Evolutionary conservation across 2,329 filamentous ascomycete genomes (phyloP).

Genomic region (Colletotrichum brevisporum): DNA sequence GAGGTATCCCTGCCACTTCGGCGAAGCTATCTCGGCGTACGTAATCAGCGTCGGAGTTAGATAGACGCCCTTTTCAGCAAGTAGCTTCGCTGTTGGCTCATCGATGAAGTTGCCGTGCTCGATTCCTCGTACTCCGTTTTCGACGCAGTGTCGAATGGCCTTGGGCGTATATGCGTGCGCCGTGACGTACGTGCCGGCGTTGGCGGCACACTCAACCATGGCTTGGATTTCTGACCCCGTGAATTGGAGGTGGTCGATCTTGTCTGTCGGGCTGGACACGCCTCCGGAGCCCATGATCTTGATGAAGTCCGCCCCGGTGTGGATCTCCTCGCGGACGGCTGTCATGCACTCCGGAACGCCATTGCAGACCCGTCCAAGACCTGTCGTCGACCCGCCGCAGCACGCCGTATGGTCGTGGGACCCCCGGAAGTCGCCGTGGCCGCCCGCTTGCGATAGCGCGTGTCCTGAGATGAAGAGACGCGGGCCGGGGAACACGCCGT

Average conservation of each 20-base stretch:
- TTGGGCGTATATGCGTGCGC: conserved; percentile 70
- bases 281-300: conserved; percentile 74
- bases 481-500: conserved; percentile 68
- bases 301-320: conserved; percentile 71
- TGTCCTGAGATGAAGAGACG: conserved; percentile 68
- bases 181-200: conserved; percentile 67
- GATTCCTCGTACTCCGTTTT: conserved; percentile 69
- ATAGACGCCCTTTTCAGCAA: conserved; percentile 63
- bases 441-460: conserved; percentile 70
- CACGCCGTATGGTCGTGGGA: conserved; percentile 56
- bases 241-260: conserved; percentile 68
- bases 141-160: conserved; percentile 67
- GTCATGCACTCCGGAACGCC: conserved; percentile 69
- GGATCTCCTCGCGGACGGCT: conserved; percentile 67
- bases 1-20: conserved; percentile 60
- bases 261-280: conserved; percentile 69
- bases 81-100: conserved; percentile 60
- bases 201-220: conserved; percentile 64
- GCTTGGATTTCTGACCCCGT: conserved; percentile 68
- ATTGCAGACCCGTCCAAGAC: conserved; percentile 63
- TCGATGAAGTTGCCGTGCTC: conserved; percentile 62
- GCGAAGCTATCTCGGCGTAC: conserved; percentile 63
- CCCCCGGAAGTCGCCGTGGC: conserved; percentile 67
- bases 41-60: conserved; percentile 69
- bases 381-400: conserved; percentile 62